A percentile compares a stretch with the other conserved stretches of the same genome.
phyloP scores from a whole-genome alignment of 2,329 filamentous ascomycete genomes.

The Aureobasidium leucospermi region DNA sequence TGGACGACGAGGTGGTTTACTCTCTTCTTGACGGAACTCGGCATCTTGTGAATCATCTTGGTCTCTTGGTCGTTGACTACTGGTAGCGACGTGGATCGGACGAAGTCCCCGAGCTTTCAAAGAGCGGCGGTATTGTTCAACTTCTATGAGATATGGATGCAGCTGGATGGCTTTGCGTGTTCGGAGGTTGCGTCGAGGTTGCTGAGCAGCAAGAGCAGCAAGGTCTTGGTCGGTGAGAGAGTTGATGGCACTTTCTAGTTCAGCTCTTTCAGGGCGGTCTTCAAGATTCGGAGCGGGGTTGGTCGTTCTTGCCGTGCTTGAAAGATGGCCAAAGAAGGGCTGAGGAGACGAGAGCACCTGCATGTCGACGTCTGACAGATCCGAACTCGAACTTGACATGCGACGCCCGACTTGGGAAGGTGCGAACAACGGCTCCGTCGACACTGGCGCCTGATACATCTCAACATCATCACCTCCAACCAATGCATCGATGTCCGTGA shows the following conservation, averaged over 20 bases:
- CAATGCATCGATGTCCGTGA: conserved; percentile 4
- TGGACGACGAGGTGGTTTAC: neutral
- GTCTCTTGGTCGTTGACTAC: conserved; percentile 8
- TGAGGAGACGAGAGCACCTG: conserved; percentile 1
- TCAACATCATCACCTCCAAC: neutral
- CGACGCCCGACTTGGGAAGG: conserved; percentile 17
- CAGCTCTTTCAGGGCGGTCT: neutral
- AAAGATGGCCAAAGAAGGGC: neutral
- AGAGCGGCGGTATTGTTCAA: conserved; percentile 36
- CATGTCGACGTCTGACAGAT: conserved; percentile 11
- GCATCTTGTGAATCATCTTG: conserved; percentile 11
- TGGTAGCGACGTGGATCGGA: conserved; percentile 31
- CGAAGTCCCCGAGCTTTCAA: conserved; percentile 37
- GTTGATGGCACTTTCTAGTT: neutral
- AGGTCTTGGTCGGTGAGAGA: neutral
- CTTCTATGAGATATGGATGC: conserved; percentile 41
- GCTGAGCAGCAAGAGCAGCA: conserved; percentile 5
- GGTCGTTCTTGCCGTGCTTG: conserved; percentile 6
- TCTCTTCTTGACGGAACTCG: conserved; percentile 3
- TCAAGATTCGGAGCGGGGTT: neutral
- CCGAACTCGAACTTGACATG: conserved; percentile 5
- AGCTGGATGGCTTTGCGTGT: conserved; percentile 41
- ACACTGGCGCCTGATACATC: conserved; percentile 14
- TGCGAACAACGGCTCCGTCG: conserved; percentile 19
- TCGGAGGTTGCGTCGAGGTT: conserved; percentile 30